Conservation (phyloP, 805 yeast species). For the Suhomyces sp. region DNA sequence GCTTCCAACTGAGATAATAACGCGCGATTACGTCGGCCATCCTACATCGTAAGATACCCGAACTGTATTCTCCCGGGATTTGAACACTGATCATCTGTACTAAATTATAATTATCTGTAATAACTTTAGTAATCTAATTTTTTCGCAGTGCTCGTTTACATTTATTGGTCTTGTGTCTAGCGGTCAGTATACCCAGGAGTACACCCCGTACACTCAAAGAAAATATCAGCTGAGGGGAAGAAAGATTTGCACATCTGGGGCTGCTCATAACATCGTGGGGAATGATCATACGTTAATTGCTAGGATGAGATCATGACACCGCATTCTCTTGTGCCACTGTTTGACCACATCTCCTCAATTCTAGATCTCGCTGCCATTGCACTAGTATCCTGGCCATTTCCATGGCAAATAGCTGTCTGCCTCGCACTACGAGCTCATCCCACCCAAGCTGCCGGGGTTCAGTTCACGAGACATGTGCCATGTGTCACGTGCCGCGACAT, state of each 20-base stretch:
- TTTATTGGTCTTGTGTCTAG: no score
- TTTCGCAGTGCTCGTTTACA: neutral
- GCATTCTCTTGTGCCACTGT: no score
- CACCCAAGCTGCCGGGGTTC: neutral
- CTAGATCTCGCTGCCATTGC: no score
- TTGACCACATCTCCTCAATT: no score
- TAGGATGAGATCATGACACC: no score
- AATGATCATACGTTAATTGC: no score
- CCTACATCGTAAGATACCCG: neutral
- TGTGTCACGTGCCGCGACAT: neutral
- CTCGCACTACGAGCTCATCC: neutral
- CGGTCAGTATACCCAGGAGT: neutral
- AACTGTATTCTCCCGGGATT: neutral
- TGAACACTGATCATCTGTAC: neutral
- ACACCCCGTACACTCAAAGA: neutral
- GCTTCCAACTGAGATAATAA: neutral
- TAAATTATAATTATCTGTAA: no score
- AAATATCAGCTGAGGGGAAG: neutral
- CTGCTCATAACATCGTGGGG: no score
- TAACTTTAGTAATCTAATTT: no score
- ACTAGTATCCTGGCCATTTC: no score
- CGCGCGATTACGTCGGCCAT: neutral
- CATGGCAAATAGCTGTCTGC: no score
- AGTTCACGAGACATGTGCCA: neutral
- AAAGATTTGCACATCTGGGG: neutral